Percentiles rank a stretch among this genome's conserved stretches.
Evolutionary conservation across 768 basidiomycete genomes (phyloP).

Genomic region (Lentinula guzmanii): DNA sequence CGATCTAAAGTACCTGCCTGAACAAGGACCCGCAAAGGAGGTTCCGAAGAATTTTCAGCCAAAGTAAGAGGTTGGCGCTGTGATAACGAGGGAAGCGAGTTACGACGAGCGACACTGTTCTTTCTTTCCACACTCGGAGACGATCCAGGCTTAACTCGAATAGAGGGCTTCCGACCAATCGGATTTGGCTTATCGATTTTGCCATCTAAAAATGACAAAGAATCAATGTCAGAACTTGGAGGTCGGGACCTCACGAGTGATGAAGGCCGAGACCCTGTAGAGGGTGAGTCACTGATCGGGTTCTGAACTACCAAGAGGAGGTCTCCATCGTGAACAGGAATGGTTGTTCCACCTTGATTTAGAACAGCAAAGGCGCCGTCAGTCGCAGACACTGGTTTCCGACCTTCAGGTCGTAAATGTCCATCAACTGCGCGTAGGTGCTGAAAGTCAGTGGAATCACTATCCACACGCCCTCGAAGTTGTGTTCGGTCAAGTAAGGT

Average conservation of each 20-base stretch:
- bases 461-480: slow-evolving; percentile 64
- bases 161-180: slow-evolving; percentile 60
- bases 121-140: slow-evolving; percentile 72
- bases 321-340: slow-evolving; percentile 72
- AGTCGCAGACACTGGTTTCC: slow-evolving; percentile 20
- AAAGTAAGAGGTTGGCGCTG: slow-evolving; percentile 51
- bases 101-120: slow-evolving; percentile 65
- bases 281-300: slow-evolving; percentile 34
- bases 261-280: slow-evolving; percentile 43
- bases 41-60: slow-evolving; percentile 61
- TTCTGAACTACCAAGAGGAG: slow-evolving; percentile 64
- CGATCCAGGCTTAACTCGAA: slow-evolving; percentile 69
- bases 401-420: slow-evolving; percentile 32
- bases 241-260: slow-evolving; percentile 67
- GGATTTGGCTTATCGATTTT: slow-evolving; percentile 21
- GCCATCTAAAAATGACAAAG: not conserved
- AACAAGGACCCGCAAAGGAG: slow-evolving; percentile 69
- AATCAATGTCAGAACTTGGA: slow-evolving; percentile 33
- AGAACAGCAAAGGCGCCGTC: slow-evolving; percentile 27
- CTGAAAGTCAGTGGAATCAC: slow-evolving; percentile 57
- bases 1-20: slow-evolving; percentile 74
- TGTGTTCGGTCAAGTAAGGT: slow-evolving; percentile 63
- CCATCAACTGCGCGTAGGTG: slow-evolving; percentile 48
- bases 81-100: slow-evolving; percentile 74
- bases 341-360: slow-evolving; percentile 57